Evolutionary conservation across 2,329 filamentous ascomycete species (phyloP).

Genomic region (Trichoderma oligosporum): DNA sequence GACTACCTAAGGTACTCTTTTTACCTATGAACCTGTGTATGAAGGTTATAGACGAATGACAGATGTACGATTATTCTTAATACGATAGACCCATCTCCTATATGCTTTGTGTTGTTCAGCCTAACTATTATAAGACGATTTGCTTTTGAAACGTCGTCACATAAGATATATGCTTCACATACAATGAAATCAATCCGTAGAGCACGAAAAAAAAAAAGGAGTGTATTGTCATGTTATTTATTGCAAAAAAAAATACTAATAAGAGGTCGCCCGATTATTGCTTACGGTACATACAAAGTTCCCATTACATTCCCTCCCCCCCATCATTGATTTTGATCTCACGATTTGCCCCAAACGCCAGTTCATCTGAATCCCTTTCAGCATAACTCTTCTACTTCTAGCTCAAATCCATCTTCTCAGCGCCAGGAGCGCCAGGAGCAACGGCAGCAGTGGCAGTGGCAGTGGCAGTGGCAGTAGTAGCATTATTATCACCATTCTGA

Average conservation of each 20-base stretch:
- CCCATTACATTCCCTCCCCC: slow-evolving; percentile 24
- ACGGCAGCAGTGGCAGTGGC: neutral
- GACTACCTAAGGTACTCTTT: too few species aligned
- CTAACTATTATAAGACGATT: too few species aligned
- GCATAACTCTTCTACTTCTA: slow-evolving; percentile 26
- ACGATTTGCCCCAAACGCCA: slow-evolving; percentile 31
- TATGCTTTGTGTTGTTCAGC: too few species aligned
- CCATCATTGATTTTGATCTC: slow-evolving; percentile 20
- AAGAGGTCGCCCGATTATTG: slow-evolving; percentile 23
- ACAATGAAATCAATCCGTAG: neutral
- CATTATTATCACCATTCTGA: slow-evolving; percentile 28
- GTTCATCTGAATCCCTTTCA: slow-evolving; percentile 23
- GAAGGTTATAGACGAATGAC: neutral
- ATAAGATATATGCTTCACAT: neutral
- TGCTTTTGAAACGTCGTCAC: too few species aligned
- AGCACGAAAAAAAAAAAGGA: neutral
- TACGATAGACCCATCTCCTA: too few species aligned
- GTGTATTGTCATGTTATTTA: neutral
- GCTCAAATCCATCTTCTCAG: slow-evolving; percentile 48
- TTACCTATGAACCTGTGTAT: too few species aligned
- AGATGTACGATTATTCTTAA: too few species aligned
- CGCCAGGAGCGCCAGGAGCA: neutral
- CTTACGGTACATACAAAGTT: slow-evolving; percentile 30
- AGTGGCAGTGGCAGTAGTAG: neutral
- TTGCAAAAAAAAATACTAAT: slow-evolving; percentile 16